Base-by-base conservation (phyloP, 352 stramenopile genomes). In the Salisapilia sapeloensis region DNA sequence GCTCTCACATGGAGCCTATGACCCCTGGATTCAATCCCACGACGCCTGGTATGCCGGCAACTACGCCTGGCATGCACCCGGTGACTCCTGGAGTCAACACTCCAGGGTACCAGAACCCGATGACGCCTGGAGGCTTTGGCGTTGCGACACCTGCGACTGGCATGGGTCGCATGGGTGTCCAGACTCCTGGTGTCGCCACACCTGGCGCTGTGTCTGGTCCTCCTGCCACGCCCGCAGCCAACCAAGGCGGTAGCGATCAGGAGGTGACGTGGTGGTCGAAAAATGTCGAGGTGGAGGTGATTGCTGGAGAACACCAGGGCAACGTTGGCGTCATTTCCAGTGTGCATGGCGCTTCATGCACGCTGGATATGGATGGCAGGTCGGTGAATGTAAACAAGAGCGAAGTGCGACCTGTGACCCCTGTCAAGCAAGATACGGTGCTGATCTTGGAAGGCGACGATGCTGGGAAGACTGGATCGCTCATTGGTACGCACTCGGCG, bases 231-330 rank as follows among this genome's bases (percentile, higher is more conserved):
- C 69, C 70, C 39, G 70, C 71, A 4, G 79, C 70, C 53, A 60
- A 64, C 27, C 50, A 75, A 9, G 60, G 69, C 33, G 28, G 33
- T 13, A 56, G 56, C 37, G 69, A 82, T 24, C 33, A 30, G 20
- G 72, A 91, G 46, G 63, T 81, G 26, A 85, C 72, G 11, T 91
- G 76, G 76, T 86, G 83, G 56, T 87, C 77, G 58, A 86, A 81
- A 52, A 67, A 72, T 19, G 76, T 91, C 16, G 76, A 89, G 33
- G 72, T 89, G 24, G 65, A 86, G 30, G 70, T 89, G 17, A 45
- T 71, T 7, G 39, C 47, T 26, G 74, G 71, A 22, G 72, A 89
- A 27, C 55, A 79, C 40, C 58, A 52, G 22, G 60, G 63, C 25
- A 80, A 60, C 22, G 45, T 86, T 24, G 76, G 76, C 11, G 65